These are phyloP conservation scores for Canariomyces notabilis DNA, from an alignment of 2,329 filamentous ascomycete species.

Conservation along the genomic window DNA sequence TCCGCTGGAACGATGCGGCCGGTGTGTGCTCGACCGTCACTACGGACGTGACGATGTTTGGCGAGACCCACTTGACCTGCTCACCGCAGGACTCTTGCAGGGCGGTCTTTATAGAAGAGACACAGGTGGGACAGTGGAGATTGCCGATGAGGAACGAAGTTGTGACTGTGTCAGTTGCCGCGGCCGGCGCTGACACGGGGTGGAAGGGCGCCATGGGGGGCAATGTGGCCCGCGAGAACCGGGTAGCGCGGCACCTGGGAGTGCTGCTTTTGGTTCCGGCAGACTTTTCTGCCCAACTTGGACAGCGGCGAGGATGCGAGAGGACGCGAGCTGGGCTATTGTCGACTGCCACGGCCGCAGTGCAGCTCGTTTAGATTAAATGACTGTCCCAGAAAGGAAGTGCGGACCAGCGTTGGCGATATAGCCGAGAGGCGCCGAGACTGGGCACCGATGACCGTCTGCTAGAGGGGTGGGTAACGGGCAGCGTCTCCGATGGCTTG, in stretches of 20 bases:
- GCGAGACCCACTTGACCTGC: conserved; percentile 55
- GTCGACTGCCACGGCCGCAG: conserved; percentile 11
- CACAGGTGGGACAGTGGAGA: conserved; percentile 73
- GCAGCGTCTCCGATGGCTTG: no score
- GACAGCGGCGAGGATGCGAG: no score
- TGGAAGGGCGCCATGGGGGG: conserved; percentile 20
- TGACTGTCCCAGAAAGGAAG: conserved; percentile 21
- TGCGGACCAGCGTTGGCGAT: conserved; percentile 18
- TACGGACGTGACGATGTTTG: conserved; percentile 66
- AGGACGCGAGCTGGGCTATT: background rate
- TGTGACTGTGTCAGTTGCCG: conserved; percentile 29
- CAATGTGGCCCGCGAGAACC: conserved; percentile 7
- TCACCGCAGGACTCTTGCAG: conserved; percentile 43
- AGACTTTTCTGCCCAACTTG: conserved; percentile 11
- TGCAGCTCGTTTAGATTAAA: conserved; percentile 16
- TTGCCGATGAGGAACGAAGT: conserved; percentile 66
- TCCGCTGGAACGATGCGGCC: conserved; percentile 39
- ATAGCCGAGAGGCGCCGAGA: conserved; percentile 24
- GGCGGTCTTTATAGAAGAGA: conserved; percentile 58
- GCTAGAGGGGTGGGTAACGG: conserved; percentile 7
- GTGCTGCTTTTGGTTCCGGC: conserved; percentile 2
- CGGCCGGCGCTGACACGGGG: conserved; percentile 8
- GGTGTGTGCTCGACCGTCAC: conserved; percentile 56
- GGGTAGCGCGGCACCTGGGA: conserved; percentile 8
- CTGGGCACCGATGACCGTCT: conserved; percentile 1